Base-by-base conservation (phyloP, 2,329 filamentous ascomycete genomes). In the Ophiostoma angusticollis region DNA sequence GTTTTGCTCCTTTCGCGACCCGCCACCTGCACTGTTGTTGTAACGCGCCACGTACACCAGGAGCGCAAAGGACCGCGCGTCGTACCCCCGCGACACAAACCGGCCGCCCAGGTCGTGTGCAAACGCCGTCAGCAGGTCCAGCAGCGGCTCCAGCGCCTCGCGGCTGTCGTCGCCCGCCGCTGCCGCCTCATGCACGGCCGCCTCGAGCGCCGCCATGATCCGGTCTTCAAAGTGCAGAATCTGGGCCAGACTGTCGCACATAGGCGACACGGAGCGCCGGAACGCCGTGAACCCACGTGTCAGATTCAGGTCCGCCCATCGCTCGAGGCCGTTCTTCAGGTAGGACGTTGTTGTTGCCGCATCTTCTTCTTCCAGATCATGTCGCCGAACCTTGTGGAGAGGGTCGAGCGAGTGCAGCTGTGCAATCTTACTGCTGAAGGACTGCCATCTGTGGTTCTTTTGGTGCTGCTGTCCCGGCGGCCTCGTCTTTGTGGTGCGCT, bases 261-360 rank as follows among this genome's bases (percentile, higher is more conserved):
- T 69, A 39, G 83, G 78, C 49, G 73, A 68, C 33, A 84, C 77
- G 55, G 84, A 74, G 46, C 78, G 74, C 49, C 78, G 72, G 61
- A 98, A 96, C 30, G 68, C 65, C 35, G 75, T 74, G 54, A 94
- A 98, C 25, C 69, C 73, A 46, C 81, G 78, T 13, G 89, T 86
- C 46, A 95, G 68, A 60, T 96, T 96, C 58, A 93, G 73, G 51
- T 96, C 91, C 39, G 72, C 66, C 91, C 91, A 98, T 71, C 83
- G 84, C 47, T 86, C 77, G 47, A 96, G 65, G 1, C 84, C 78
- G 32, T 77, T 78, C 50, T 78, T 75, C 51, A 98, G 86, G 60
- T 93, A 91, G 16, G 89, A 95, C n/a, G 82, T 82, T 21, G 78
- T 74, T 17, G 78, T 70, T 44, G 78, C 74, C 53, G 80, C 75